Base-by-base conservation (phyloP, 2,329 filamentous ascomycete genomes). In the Phialophora chinensis region DNA sequence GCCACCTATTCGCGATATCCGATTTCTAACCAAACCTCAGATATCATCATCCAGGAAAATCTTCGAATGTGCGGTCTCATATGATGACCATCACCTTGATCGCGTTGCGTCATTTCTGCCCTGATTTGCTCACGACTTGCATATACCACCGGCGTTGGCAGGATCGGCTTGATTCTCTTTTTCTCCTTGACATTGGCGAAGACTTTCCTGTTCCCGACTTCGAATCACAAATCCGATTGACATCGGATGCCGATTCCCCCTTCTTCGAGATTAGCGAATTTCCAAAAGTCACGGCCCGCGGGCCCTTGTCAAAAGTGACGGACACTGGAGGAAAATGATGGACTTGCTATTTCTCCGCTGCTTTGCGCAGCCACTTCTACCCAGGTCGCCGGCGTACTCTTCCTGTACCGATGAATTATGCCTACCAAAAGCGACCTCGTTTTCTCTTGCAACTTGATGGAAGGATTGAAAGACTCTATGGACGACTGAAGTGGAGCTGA, bases 11-110 rank as follows among this genome's bases (percentile, higher is more conserved):
- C 23, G 11, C 3, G 47, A 53, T 42, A 12, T 35, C 23, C n/a
- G 11, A 7, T 33, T 70, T 63, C 83, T 88, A 81, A 90, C 75
- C 14, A 29, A 63, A 1, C 27, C 59, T 1, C 73, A 97, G 95
- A 99, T 83, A 99, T 99, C 80, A 99, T 99, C 83, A 99, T 99
- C 80, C 95, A 99, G 85, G 95, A 98, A 83, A 99, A 99, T 83
- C 88, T 99, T 72, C 91, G 95, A 80, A 87, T 96, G 80, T 97
- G 93, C 82, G 94, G 94, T 86, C 85, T 98, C 80, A 97, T 98
- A 87, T 97, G 68, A 71, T 67, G 67, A 67, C 31, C 33, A 53
- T 47, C n/a, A 59, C 42, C 20, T 47, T 52, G 58, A 55, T 54
- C 33, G 62, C 66, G 66, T 63, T 59, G 44, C 60, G 31, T 61